Evolutionary conservation across 306 rosid species (phyloP), one percentile per base, ranked within the genome.

Genomic region (Abrus pulchellus): DNA sequence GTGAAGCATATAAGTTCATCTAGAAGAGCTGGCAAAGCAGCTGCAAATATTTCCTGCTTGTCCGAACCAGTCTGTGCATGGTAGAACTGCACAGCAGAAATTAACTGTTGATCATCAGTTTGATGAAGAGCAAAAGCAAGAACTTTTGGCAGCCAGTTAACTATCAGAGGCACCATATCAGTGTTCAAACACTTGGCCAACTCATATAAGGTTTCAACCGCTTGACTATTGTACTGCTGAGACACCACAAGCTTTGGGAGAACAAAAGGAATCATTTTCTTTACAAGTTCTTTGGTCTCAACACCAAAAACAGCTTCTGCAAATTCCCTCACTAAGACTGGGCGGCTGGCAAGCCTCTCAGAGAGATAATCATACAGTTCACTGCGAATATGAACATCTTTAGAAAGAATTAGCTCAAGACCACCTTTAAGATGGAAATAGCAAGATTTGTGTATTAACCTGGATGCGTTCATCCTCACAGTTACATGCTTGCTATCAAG

Each of bases 181-280:
- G 90, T 90, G 70, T 90, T 85, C 83, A 89, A 82, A 83, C 82
- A 89, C 86, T 88, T 91, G 69, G 94, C 97, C 83, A 95, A 85
- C 88, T 90, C 97, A 76, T 75, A 7, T 61, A 95, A 86, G 75
- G 92, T 89, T 66, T 80, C 84, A 84, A 89, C 88, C 75, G 96
- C 95, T 84, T 89, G 98, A 72, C 84, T 81, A 77, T 89, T 84
- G 62, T 76, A 80, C 87, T 90, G 89, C 85, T 93, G 97, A 76
- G 88, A 92, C 83, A 88, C 95, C 48, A 95, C 88, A 78, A 95
- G 97, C 91, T 93, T 93, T 28, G 98, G 99, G 63, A 95, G 98
- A 78, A 93, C 93, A 85, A 88, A 90, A 59, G 99, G 98, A 87
- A 95, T 83, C 96, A 91, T 89, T 89, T 82, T 87, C 84, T 88